phyloP scores from a whole-genome alignment of 768 basidiomycete species.

The Artomyces pyxidatus region DNA sequence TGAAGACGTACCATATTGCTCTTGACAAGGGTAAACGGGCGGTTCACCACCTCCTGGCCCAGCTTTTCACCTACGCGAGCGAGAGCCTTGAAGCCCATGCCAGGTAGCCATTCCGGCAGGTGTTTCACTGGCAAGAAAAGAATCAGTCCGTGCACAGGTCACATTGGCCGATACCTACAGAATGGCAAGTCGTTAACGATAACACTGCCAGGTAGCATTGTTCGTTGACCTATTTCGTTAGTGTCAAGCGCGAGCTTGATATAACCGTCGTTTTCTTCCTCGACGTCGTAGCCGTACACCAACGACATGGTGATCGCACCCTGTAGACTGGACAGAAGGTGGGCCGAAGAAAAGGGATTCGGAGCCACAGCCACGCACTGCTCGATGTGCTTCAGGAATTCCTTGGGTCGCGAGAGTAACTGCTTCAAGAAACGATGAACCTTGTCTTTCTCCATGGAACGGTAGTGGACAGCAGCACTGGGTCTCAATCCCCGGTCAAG shows the following conservation, averaged over 20 bases:
- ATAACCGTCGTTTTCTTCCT: background rate
- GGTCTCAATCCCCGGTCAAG: slow-evolving; percentile 7
- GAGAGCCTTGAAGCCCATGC: slow-evolving; percentile 6
- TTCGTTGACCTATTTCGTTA: background rate
- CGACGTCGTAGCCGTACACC: background rate
- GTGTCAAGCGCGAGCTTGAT: background rate
- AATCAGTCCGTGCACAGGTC: background rate
- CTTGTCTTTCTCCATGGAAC: background rate
- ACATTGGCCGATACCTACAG: background rate
- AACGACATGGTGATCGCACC: background rate
- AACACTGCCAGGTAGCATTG: slow-evolving; percentile 1
- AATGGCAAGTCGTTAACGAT: slow-evolving; percentile 10
- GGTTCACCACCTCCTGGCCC: background rate
- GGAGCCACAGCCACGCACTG: background rate
- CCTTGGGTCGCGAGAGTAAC: background rate
- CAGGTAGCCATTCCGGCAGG: slow-evolving; percentile 4
- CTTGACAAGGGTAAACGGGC: slow-evolving; percentile 1
- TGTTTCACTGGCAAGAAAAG: background rate
- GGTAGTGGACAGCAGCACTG: background rate
- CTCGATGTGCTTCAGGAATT: background rate
- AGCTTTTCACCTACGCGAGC: background rate
- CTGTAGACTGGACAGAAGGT: slow-evolving; percentile 23
- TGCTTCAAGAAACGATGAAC: background rate
- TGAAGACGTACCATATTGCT: slow-evolving; percentile 1
- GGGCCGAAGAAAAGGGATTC: background rate